phyloP scores from a whole-genome alignment of 192 early-diverging fungal species.

The Endogone sp. region DNA sequence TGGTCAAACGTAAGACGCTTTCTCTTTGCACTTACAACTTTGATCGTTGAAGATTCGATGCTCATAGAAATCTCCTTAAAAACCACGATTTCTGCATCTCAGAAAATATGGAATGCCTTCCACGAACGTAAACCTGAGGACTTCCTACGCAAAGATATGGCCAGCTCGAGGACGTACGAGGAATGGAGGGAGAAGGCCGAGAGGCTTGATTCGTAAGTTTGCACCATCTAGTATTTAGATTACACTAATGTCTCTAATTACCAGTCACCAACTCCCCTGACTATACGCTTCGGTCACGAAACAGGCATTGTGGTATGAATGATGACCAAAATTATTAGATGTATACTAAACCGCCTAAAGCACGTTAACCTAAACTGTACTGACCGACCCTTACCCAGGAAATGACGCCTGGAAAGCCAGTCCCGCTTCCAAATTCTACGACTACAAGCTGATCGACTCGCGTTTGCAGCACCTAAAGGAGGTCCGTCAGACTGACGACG shows the following conservation, averaged over 20 bases:
- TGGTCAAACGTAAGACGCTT: not conserved
- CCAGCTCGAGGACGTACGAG: conserved; percentile 41
- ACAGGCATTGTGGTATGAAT: not conserved
- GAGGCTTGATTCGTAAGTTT: conserved; percentile 41
- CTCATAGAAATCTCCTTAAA: too few species aligned
- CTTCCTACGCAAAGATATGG: conserved; percentile 34
- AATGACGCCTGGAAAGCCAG: conserved; percentile 58
- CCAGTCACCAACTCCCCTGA: conserved; percentile 5
- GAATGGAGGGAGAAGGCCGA: conserved; percentile 48
- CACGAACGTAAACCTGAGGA: conserved; percentile 37
- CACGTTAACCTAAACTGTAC: not conserved
- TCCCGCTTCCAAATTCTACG: conserved; percentile 51
- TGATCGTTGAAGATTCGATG: too few species aligned
- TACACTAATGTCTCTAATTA: not conserved
- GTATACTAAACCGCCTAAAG: not conserved
- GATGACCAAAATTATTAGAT: not conserved
- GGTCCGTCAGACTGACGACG: conserved; percentile 43
- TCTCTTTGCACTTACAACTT: not conserved
- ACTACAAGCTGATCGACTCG: conserved; percentile 57
- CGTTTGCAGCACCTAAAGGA: conserved; percentile 44
- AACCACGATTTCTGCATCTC: too few species aligned
- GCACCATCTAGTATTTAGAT: not conserved
- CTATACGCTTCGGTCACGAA: not conserved
- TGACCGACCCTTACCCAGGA: conserved; percentile 14
- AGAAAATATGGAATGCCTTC: conserved; percentile 14